Evolutionary conservation across 805 yeast species (phyloP).

Genomic region (Lipomyces yamanashiensis): DNA sequence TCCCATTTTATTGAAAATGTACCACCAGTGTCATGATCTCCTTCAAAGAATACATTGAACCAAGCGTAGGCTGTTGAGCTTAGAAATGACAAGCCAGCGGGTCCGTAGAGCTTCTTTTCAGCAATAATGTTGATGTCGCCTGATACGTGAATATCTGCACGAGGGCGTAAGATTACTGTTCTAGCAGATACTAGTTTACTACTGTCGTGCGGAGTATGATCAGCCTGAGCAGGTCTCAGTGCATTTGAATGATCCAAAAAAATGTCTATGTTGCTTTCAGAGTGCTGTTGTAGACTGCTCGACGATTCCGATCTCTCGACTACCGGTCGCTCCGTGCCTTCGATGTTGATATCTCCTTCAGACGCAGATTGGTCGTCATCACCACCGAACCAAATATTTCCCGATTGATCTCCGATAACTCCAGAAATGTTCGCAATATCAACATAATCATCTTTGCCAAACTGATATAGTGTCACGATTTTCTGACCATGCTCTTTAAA

Average conservation of each 20-base stretch:
- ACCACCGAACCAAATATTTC: slow-evolving; percentile 5
- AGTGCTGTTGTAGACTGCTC: slow-evolving; percentile 11
- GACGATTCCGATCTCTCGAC: slow-evolving; percentile 1
- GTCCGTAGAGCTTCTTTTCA: slow-evolving; percentile 33
- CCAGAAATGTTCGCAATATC: background rate
- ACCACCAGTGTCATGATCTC: slow-evolving; percentile 39
- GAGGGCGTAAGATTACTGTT: slow-evolving; percentile 28
- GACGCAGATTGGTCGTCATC: background rate
- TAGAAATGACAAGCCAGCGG: slow-evolving; percentile 33
- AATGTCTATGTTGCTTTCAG: background rate
- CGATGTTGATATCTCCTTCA: background rate
- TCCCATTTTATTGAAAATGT: slow-evolving; percentile 49
- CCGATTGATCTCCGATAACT: background rate
- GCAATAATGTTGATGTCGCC: slow-evolving; percentile 37
- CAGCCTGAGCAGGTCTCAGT: slow-evolving; percentile 6
- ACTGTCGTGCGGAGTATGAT: background rate
- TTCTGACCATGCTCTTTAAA: slow-evolving; percentile 34
- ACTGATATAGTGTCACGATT: slow-evolving; percentile 28
- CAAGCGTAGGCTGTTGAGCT: slow-evolving; percentile 46
- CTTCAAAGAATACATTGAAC: slow-evolving; percentile 54
- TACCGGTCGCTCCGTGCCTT: background rate
- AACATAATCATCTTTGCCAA: slow-evolving; percentile 23
- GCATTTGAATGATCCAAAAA: slow-evolving; percentile 19
- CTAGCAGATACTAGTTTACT: slow-evolving; percentile 7
- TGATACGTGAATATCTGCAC: slow-evolving; percentile 27